A percentile compares a stretch with the other conserved stretches of the same genome.
phyloP scores from a whole-genome alignment of 1,139 yeast species.

The Nakaseomyces uthaithaninus region DNA sequence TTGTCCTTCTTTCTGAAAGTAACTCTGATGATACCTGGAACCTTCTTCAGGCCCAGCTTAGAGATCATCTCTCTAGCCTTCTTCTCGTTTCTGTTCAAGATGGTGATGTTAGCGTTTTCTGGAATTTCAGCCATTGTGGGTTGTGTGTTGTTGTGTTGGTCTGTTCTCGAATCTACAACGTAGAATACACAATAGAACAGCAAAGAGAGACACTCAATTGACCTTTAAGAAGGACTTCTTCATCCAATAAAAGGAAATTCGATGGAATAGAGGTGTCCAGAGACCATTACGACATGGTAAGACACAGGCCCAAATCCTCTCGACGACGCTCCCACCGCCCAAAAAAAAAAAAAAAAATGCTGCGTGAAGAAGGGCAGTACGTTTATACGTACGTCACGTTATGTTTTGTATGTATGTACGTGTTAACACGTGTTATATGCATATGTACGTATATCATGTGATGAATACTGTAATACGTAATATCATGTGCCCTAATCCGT shows the following conservation, averaged over 20 bases:
- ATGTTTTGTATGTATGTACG: neutral
- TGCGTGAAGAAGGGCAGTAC: too few relatives aligned
- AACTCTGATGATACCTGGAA: constrained; percentile 90
- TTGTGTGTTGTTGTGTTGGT: neutral
- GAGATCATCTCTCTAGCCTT: constrained; percentile 89
- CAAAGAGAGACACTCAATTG: too few relatives aligned
- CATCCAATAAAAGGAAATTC: too few relatives aligned
- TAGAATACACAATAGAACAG: too few relatives aligned
- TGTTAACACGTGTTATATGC: neutral
- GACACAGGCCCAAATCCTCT: too few relatives aligned
- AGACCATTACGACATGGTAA: too few relatives aligned
- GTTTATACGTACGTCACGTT: neutral
- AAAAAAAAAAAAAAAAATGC: too few relatives aligned
- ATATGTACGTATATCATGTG: neutral
- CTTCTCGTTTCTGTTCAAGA: constrained; percentile 86
- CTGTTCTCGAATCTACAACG: neutral
- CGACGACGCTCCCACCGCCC: neutral
- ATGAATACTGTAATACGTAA: too few relatives aligned
- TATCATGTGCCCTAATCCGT: too few relatives aligned
- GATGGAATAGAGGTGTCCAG: too few relatives aligned
- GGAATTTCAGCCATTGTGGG: constrained; percentile 8
- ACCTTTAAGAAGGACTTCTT: too few relatives aligned
- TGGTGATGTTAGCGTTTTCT: constrained; percentile 44
- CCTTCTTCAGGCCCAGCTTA: constrained; percentile 85
- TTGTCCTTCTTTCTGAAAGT: constrained; percentile 93